These are phyloP conservation scores for Trichoderma atrobrunneum DNA, from an alignment of 2,329 filamentous ascomycete species.

Conservation along the genomic window DNA sequence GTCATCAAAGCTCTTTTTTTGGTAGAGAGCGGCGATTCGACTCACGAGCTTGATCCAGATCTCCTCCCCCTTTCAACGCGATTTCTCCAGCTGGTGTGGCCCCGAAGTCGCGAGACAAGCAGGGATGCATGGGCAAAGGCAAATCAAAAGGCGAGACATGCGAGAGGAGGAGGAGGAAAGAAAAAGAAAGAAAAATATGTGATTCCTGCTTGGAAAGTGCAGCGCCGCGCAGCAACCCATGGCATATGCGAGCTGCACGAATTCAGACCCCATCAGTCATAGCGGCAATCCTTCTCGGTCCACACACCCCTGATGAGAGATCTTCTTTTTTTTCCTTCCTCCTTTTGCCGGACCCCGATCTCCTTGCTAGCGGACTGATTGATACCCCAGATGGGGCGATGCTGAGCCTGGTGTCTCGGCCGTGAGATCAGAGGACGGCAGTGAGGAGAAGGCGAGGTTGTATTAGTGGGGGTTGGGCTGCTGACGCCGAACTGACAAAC, in stretches of 20 bases:
- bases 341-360: constrained; percentile 7
- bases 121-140: not conserved
- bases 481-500: constrained; percentile 13
- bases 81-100: not conserved
- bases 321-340: not conserved
- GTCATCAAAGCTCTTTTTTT: not conserved
- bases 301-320: not conserved
- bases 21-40: not conserved
- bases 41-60: not conserved
- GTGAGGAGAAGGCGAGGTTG: not conserved
- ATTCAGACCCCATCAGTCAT: not conserved
- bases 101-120: not conserved
- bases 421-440: not conserved
- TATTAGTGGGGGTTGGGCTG: not conserved
- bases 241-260: not conserved
- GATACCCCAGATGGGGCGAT: not conserved
- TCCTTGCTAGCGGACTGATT: not conserved
- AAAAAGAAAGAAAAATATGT: not conserved
- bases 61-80: not conserved
- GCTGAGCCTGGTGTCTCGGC: not conserved
- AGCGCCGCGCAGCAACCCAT: not conserved
- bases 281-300: not conserved
- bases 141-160: not conserved
- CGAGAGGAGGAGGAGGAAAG: not conserved
- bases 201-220: not conserved